Base-by-base conservation (phyloP, 1,284 basidiomycete species). In the Schizophyllum commune region DNA sequence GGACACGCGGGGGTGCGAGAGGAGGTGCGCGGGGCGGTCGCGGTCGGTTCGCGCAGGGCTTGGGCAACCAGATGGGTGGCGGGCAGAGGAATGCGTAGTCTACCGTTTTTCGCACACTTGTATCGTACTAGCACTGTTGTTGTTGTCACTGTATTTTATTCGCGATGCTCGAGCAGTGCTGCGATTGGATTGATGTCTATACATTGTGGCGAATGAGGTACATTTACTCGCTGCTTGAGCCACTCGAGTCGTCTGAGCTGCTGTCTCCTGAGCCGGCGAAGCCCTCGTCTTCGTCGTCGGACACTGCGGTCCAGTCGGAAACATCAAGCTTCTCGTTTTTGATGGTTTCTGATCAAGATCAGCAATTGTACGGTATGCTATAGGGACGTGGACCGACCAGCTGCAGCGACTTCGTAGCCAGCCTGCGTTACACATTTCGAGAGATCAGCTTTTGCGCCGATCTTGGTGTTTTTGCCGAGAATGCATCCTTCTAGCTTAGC, bases 401-500 rank as follows among this genome's bases (percentile, higher is more conserved):
- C 89, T 11, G 82, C 78, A 53, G 80, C 78, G 21, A 95, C 88
- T 68, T 94, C 91, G 68, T 91, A 96, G 0, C 93, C 92, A 5
- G 90, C 86, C 64, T 96, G 95, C 2, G 95, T 89, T 52, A 98
- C 86, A 71, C 93, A 96, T 60, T 89, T 85, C 61, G 83, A 82
- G 63, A 98, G 77, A 66, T 89, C 86, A 1, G 90, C 86, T 70
- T 91, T 92, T 52, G 82, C 79, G 7, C 94, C 94, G 15, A 98
- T 80, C 63, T 83, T 86, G 0, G 91, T 94, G 64, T 88, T 88
- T 61, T 85, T 86, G 15, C 94, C 92, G 1, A 98, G 76, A 57
- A 98, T 90, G 65, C 88, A 92, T 53, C 91, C 90, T 56, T 98
- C 96, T 5, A 99, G 76, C 71, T 94, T 94, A 17, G 88, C 94